Evolutionary conservation across 306 rosid species (phyloP).

Genomic region (Prosopis cineraria): DNA sequence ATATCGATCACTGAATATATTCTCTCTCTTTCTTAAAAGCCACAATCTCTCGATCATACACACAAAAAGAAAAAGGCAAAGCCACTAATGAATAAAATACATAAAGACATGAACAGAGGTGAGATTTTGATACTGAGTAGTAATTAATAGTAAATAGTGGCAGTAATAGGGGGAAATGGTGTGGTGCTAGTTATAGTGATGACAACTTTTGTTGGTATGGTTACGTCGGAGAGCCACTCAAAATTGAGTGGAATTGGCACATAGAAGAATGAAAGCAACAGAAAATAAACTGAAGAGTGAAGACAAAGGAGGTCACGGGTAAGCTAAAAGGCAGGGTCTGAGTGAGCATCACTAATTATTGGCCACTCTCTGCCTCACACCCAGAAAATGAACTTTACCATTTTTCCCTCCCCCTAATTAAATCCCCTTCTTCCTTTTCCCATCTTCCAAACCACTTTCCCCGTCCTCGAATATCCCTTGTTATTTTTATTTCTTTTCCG

Average conservation of each 20-base stretch:
- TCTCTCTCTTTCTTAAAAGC: neutral
- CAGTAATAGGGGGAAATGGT: neutral
- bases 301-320: conserved; percentile 35
- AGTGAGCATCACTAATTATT: conserved; percentile 32
- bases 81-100: neutral
- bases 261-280: no score
- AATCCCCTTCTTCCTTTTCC: conserved; percentile 19
- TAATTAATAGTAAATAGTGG: conserved; percentile 2
- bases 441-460: conserved; percentile 28
- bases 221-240: conserved; percentile 20
- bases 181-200: neutral
- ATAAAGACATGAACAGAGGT: neutral
- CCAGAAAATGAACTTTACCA: no score
- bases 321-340: conserved; percentile 8
- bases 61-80: neutral
- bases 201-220: conserved; percentile 23
- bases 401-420: neutral
- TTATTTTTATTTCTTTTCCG: no score
- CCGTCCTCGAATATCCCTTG: no score
- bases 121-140: neutral
- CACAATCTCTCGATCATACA: neutral
- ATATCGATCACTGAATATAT: no score
- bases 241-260: conserved; percentile 17
- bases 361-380: conserved; percentile 24
- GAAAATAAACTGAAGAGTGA: neutral